phyloP scores from a whole-genome alignment of 2,329 filamentous ascomycete genomes.

The Trichoderma atroviride region DNA sequence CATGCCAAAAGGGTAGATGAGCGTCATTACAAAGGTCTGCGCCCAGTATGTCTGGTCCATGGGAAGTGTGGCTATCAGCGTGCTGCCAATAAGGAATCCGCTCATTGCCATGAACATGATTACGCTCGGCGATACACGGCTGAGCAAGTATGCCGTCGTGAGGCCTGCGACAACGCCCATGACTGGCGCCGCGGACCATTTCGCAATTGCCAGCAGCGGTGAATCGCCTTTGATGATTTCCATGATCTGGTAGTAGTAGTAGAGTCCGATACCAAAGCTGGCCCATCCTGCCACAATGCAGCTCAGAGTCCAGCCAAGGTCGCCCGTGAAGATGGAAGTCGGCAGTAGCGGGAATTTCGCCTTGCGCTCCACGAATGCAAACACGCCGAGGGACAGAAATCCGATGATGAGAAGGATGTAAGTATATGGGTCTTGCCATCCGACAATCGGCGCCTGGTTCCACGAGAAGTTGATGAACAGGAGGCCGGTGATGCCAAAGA shows the following conservation, averaged over 20 bases:
- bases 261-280: slow-evolving; percentile 53
- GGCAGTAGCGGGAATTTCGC: slow-evolving; percentile 17
- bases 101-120: slow-evolving; percentile 47
- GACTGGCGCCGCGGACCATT: slow-evolving; percentile 41
- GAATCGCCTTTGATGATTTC: slow-evolving; percentile 43
- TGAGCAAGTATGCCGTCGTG: slow-evolving; percentile 41
- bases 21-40: slow-evolving; percentile 55
- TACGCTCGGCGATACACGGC: slow-evolving; percentile 33
- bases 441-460: slow-evolving; percentile 61
- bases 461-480: slow-evolving; percentile 64
- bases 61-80: slow-evolving; percentile 50
- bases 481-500: slow-evolving; percentile 53
- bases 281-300: slow-evolving; percentile 54
- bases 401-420: slow-evolving; percentile 58
- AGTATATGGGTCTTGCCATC: slow-evolving; percentile 58
- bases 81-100: slow-evolving; percentile 43
- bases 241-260: slow-evolving; percentile 51
- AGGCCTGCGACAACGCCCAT: slow-evolving; percentile 47
- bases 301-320: slow-evolving; percentile 50
- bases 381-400: slow-evolving; percentile 52
- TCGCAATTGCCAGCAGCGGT: slow-evolving; percentile 47
- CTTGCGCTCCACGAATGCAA: slow-evolving; percentile 54
- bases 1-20: slow-evolving; percentile 21
- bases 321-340: slow-evolving; percentile 8
- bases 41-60: slow-evolving; percentile 62